Conservation (phyloP, 179 eudicot genomes). For the Heliamphora ciliata region DNA sequence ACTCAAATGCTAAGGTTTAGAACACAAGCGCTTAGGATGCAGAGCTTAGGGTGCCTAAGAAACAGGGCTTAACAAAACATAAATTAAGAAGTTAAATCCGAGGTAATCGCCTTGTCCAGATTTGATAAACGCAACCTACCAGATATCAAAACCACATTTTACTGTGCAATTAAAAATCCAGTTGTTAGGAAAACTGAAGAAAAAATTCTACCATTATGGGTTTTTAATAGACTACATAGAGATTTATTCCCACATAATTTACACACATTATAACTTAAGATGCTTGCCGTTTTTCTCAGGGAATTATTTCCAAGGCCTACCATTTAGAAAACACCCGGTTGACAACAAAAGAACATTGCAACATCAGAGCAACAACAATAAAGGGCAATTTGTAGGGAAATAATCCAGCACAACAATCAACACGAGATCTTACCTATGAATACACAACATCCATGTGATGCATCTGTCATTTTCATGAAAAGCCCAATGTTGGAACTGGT, state of each 20-base stretch:
- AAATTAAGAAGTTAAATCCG: too few species aligned
- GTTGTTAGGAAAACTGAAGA: not conserved
- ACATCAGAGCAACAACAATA: not conserved
- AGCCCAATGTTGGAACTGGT: conserved; percentile 7
- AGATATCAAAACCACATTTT: not conserved
- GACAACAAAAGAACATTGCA: not conserved
- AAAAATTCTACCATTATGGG: not conserved
- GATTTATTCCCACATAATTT: not conserved
- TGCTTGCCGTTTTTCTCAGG: not conserved
- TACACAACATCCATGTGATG: not conserved
- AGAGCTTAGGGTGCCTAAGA: too few species aligned
- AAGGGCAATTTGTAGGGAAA: not conserved
- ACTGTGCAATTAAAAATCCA: not conserved
- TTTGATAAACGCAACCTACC: too few species aligned
- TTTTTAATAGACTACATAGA: not conserved
- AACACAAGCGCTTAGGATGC: too few species aligned
- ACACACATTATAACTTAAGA: not conserved
- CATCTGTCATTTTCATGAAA: conserved; percentile 1
- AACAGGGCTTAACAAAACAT: too few species aligned
- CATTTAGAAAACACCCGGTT: not conserved
- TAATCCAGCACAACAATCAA: not conserved
- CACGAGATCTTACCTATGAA: conserved; percentile 5
- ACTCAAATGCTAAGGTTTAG: too few species aligned
- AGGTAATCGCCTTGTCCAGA: too few species aligned
- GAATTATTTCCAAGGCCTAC: not conserved